A percentile compares a stretch with the other conserved stretches of the same genome.
phyloP scores from a whole-genome alignment of 1,284 basidiomycete species.

The Amylostereum chailletii region DNA sequence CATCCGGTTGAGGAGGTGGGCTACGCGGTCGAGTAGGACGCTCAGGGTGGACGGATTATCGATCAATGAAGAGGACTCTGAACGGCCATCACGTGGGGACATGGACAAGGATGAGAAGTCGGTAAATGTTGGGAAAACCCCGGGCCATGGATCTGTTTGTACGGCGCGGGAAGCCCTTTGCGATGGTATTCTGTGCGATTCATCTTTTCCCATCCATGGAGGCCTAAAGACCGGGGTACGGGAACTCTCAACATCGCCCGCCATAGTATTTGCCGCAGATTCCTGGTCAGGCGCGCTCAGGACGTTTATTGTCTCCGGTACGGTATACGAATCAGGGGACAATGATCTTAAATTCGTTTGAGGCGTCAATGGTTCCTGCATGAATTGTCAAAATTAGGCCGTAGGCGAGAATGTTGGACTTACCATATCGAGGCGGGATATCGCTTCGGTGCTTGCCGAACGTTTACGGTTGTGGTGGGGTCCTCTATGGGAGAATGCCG shows the following conservation, averaged over 20 bases:
- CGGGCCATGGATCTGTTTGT: constrained; percentile 56
- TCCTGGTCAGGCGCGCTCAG: neutral
- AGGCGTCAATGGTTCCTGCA: constrained; percentile 54
- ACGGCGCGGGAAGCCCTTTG: constrained; percentile 21
- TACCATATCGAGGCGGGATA: constrained; percentile 29
- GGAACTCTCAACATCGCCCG: no score
- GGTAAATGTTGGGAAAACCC: constrained; percentile 25
- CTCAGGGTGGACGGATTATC: constrained; percentile 48
- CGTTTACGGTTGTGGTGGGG: constrained; percentile 10
- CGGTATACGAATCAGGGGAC: constrained; percentile 44
- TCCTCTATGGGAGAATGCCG: constrained; percentile 5
- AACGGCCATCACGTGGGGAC: constrained; percentile 48
- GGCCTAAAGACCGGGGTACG: no score
- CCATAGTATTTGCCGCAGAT: no score
- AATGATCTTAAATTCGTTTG: constrained; percentile 48
- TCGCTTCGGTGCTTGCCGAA: constrained; percentile 21
- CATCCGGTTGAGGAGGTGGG: constrained; percentile 61
- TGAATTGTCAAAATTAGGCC: constrained; percentile 6
- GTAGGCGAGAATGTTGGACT: constrained; percentile 12
- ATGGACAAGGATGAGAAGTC: constrained; percentile 32
- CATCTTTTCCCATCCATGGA: no score
- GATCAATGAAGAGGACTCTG: constrained; percentile 59
- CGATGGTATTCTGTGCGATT: no score
- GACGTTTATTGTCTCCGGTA: constrained; percentile 28
- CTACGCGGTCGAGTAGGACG: constrained; percentile 64